Conservation (phyloP, 176 grass and related monocot genomes). For the Rhipidocladum racemiflorum region DNA sequence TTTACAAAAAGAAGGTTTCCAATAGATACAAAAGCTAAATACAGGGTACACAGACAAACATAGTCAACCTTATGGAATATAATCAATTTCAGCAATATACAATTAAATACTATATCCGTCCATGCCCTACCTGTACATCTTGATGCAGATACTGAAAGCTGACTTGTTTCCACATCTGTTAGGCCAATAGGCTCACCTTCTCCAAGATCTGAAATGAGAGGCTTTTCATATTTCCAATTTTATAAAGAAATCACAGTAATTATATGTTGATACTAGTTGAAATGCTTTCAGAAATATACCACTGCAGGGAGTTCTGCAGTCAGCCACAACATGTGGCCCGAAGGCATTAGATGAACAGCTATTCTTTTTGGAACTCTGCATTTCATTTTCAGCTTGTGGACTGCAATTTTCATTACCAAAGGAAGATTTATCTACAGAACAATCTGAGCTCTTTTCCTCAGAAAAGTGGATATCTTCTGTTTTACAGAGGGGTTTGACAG, state of each 20-base stretch:
- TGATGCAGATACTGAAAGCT: constrained; percentile 31
- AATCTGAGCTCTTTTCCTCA: constrained; percentile 26
- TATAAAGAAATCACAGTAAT: constrained; percentile 12
- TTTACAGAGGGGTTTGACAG: constrained; percentile 32
- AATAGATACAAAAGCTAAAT: background rate
- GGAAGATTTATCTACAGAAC: constrained; percentile 23
- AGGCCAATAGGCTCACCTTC: constrained; percentile 30
- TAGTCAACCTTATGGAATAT: constrained; percentile 2
- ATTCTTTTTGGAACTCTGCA: constrained; percentile 28
- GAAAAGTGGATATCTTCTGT: constrained; percentile 21
- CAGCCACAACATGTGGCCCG: background rate
- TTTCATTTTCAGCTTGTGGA: constrained; percentile 29
- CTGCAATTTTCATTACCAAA: constrained; percentile 15
- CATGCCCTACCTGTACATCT: constrained; percentile 29
- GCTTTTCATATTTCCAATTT: constrained; percentile 33
- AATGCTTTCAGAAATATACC: constrained; percentile 37
- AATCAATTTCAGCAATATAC: background rate
- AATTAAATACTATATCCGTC: background rate
- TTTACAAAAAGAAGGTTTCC: background rate
- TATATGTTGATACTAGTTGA: constrained; percentile 11
- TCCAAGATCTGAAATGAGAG: constrained; percentile 29
- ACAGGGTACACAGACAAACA: constrained; percentile 11
- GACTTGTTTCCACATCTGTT: constrained; percentile 31
- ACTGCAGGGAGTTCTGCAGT: constrained; percentile 1
- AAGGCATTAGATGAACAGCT: constrained; percentile 31